Base-by-base conservation (phyloP, 257 asterid species). In the Thymus mandschuricus region DNA sequence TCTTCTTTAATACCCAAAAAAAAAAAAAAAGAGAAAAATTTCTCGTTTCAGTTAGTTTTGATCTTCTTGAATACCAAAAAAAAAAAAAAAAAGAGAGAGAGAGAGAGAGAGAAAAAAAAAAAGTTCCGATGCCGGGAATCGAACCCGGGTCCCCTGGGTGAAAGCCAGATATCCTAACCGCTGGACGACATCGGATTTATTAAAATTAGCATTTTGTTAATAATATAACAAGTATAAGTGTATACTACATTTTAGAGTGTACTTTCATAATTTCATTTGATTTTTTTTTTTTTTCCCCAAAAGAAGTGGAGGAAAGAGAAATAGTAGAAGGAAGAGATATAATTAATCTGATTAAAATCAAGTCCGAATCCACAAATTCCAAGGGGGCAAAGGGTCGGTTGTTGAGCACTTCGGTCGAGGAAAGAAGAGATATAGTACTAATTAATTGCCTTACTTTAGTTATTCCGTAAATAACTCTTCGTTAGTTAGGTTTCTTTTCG, bases 91-190 rank as follows among this genome's bases (percentile, higher is more conserved):
- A 12, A 11, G 1, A 4, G 11, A 46, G 3, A 8, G 12, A 44
- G 10, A 6, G 4, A 10, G 21, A 12, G 4, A 1, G 2, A 3
- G 8, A 51, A 15, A 15, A 1, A 6, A 12, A 58, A 58, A 51
- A 56, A 0, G 0, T 82, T 90, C 89, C 91, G 76, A 78, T 88
- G 94, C 95, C 92, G 96, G 92, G 92, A 91, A 86, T 85, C 78
- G 96, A 87, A 92, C 92, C 94, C 90, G 89, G 96, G 96, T 89
- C 96, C 52, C 95, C 92, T 86, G 88, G 95, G 95, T 87, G 96
- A 86, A 89, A 89, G 94, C 96, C 92, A 89, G 89, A 88, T 86
- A 92, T 87, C 98, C 97, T 92, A 84, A 90, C 95, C 91, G 89
- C 97, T 89, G 97, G 92, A 92, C 91, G 92, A 86, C 88, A 86